Evolutionary conservation across 1,284 basidiomycete species (phyloP), one percentile per base, ranked within the genome.

Genomic region (Cryptococcus amylolentus): DNA sequence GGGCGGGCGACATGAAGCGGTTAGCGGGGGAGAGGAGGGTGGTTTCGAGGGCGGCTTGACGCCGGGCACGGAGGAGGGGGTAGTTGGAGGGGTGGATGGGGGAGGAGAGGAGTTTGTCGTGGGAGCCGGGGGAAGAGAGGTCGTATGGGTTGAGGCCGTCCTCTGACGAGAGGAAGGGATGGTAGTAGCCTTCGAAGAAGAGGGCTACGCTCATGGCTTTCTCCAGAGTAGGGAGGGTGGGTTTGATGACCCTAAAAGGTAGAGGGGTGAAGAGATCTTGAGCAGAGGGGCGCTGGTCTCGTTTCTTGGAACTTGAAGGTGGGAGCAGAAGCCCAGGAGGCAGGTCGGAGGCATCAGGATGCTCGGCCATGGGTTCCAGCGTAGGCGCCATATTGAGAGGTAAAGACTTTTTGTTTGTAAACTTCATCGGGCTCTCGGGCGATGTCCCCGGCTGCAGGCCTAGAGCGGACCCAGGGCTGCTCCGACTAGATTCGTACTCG

Each of bases 181-280:
- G 94, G 75, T 98, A 98, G 46, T 93, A 82, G 68, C 94, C 95
- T 81, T 98, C 94, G 77, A 98, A 96, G 82, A 87, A 96, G 76
- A 98, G 91, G 71, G 91, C 87, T 51, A 89, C 86, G 12, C 92
- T 88, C 48, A 93, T 91, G 52, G 92, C 90, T 73, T 89, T 92
- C 77, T 98, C 94, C 69, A 98, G 81, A 16, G 95, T 97, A 46
- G 86, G 82, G 49, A 98, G 81, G 49, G 91, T 92, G 26, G 92
- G 91, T 13, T 82, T 84, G 69, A 94, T 86, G 52, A 69, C 54
- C 35, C 68, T 28, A 62, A 71, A 71, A 28, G 65, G 66, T 8
- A 62, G 42, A n/a, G 39, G 40, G 31, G 55, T 55, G 52, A 55
- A 54, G n/a, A 62, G 41, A 18, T 56, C 54, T 48, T 56, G 51